A percentile compares a stretch with the other conserved stretches of the same genome.
Evolutionary conservation across 768 basidiomycete species (phyloP).

Genomic region (Albatrellus ellisii): DNA sequence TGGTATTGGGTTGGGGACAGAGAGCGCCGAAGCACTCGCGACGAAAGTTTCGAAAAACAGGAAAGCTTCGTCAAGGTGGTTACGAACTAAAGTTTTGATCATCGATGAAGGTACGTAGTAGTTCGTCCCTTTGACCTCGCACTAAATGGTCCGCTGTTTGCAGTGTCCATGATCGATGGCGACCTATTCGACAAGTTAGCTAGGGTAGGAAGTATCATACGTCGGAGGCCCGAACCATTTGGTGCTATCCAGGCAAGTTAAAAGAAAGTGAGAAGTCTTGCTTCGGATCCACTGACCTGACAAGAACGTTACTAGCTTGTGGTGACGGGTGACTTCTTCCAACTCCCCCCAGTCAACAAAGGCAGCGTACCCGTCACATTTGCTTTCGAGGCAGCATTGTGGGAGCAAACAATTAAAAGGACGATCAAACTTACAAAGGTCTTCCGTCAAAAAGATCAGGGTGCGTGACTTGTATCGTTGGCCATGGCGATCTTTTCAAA

Average conservation of each 20-base stretch:
- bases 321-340: conserved; percentile 97
- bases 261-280: neutral
- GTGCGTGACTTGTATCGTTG: conserved; percentile 27
- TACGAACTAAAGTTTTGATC: conserved; percentile 71
- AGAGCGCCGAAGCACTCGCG: conserved; percentile 45
- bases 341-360: conserved; percentile 85
- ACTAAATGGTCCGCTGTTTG: neutral
- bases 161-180: conserved; percentile 97
- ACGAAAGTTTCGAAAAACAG: conserved; percentile 67
- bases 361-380: conserved; percentile 53
- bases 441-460: conserved; percentile 86
- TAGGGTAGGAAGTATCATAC: conserved; percentile 48
- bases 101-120: conserved; percentile 56
- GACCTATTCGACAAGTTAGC: conserved; percentile 87
- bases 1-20: conserved; percentile 81
- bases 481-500: conserved; percentile 2
- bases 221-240: conserved; percentile 59
- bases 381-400: conserved; percentile 79
- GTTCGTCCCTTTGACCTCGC: conserved; percentile 3
- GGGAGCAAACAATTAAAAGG: conserved; percentile 61
- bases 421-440: conserved; percentile 93
- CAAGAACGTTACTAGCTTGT: conserved; percentile 39
- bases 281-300: neutral
- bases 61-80: conserved; percentile 74
- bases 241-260: conserved; percentile 78